Base-by-base conservation (phyloP, 2,329 filamentous ascomycete species). In the Cadophora luteo-olivacea region DNA sequence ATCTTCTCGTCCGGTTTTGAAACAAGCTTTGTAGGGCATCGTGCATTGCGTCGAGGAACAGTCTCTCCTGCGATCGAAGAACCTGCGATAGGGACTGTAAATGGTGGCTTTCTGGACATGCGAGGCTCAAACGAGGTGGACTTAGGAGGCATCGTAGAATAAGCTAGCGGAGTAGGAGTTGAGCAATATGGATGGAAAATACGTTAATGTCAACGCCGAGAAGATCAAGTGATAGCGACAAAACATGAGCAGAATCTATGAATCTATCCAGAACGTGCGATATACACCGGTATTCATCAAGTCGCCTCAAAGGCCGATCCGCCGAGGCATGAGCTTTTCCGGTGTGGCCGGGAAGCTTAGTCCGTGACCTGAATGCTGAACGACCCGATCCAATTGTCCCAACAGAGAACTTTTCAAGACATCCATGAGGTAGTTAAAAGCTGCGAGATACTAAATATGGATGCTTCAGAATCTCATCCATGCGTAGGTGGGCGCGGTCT, bases 1-100 rank as follows among this genome's bases (percentile, higher is more conserved):
- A 95, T 85, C 48, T 75, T 87, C 33, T 86, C 83, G 24, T 84
- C 81, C 3, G 89, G 88, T n/a, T n/a, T 66, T 3, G 24, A 61
- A 57, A 38, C 2, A n/a, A 61, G 36, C 1, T 61, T 3, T 24
- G 7, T 14, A 3, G 19, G 24, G 11, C 38, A 14, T 61, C 41
- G 38, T 19, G 24, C 38, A 61, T 61, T 61, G 7, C 58, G 58
- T 6, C 38, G 58, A 29, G 38, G 36, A 4, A 3, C 9, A 8
- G 38, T 61, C 9, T 60, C 33, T 8, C 55, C 55, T 38, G 22
- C 4, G 11, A 41, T 14, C 8, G 19, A 60, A 8, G 55, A n/a
- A 9, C 32, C 33, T 41, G 33, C 33, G 1, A 60, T 33, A 8
- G 32, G 33, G 7, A 41, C n/a, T 41, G 55, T 60, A n/a, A 60